Base-by-base conservation (phyloP, 169 alveolate species). In the Eimeria acervulina region DNA sequence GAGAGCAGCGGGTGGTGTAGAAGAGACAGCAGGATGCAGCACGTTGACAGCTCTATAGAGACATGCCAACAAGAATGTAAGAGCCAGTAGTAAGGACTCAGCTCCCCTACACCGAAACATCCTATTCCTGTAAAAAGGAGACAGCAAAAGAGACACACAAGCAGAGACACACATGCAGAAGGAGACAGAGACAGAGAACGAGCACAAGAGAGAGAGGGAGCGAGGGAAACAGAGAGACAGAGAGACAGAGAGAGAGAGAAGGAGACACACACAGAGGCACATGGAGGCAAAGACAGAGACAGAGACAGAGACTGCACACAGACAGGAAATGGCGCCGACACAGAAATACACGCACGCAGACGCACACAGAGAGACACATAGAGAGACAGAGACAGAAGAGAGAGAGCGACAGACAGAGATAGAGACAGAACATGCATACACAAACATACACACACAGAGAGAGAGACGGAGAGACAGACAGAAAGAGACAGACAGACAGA, bases 41-140 rank as follows among this genome's bases (percentile, higher is more conserved):
- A 81, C 19, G 90, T 81, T 5, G 90, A 59, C 42, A 44, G 28
- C 26, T 81, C 72, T 26, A 81, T 81, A 23, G 44, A 44, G 70
- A 81, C 70, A 44, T 81, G 90, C 90, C 90, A 81, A 31, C 51
- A 63, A 5, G 90, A 81, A 44, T 81, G 90, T 44, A 81, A 19
- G 72, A 81, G 42, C 90, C 90, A 81, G 70, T 81, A 81, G 47
- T 81, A 3, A 38, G 23, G 51, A 63, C 90, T 81, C 51, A 31
- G 15, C 72, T 81, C 90, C 17, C 47, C 72, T 19, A 81, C 90
- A 26, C 90, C 26, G 63, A 81, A 42, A 26, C 90, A 81, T 52
- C 90, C 70, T 6, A 47, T n/a, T 42, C 90, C 90, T 81, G 90
- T 12, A 51, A 36, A 36, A 36, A 28, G 3, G 47, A n/a, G 36